A percentile compares a stretch with the other conserved stretches of the same genome.
phyloP scores from a whole-genome alignment of 2,329 filamentous ascomycete genomes.

The Magnaporthales sp. region DNA sequence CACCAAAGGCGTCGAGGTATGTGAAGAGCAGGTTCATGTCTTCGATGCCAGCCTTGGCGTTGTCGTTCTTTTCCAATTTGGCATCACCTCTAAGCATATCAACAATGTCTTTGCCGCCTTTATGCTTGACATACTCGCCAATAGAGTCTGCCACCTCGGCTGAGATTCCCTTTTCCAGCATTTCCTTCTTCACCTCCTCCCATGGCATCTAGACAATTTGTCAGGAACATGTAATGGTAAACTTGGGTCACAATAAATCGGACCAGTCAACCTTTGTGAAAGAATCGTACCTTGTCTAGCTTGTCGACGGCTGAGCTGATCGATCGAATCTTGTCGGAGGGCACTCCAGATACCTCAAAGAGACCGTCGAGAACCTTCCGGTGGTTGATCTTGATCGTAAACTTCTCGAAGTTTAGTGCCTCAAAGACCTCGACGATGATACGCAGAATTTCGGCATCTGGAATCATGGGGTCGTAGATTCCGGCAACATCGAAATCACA shows the following conservation, averaged over 20 bases:
- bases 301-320: slow-evolving; percentile 95
- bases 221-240: neutral
- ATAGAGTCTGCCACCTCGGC: slow-evolving; percentile 76
- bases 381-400: slow-evolving; percentile 93
- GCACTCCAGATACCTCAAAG: slow-evolving; percentile 85
- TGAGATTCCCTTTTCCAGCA: slow-evolving; percentile 83
- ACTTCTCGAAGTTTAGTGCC: slow-evolving; percentile 63
- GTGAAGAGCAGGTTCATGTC: slow-evolving; percentile 75
- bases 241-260: neutral
- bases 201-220: slow-evolving; percentile 47
- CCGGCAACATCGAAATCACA: slow-evolving; percentile 96
- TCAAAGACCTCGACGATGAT: slow-evolving; percentile 83
- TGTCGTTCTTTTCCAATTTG: slow-evolving; percentile 59
- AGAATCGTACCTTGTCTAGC: slow-evolving; percentile 60
- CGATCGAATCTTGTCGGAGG: slow-evolving; percentile 73
- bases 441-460: slow-evolving; percentile 80
- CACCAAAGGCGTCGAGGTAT: slow-evolving; percentile 72
- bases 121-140: slow-evolving; percentile 60
- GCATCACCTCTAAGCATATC: slow-evolving; percentile 60
- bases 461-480: slow-evolving; percentile 80
- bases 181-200: slow-evolving; percentile 83
- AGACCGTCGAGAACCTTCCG: slow-evolving; percentile 88
- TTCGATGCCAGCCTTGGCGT: slow-evolving; percentile 68
- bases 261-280: rapidly evolving
- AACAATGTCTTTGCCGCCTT: slow-evolving; percentile 50